phyloP scores from a whole-genome alignment of 1,139 yeast species.

The Suhomyces bribrorum region DNA sequence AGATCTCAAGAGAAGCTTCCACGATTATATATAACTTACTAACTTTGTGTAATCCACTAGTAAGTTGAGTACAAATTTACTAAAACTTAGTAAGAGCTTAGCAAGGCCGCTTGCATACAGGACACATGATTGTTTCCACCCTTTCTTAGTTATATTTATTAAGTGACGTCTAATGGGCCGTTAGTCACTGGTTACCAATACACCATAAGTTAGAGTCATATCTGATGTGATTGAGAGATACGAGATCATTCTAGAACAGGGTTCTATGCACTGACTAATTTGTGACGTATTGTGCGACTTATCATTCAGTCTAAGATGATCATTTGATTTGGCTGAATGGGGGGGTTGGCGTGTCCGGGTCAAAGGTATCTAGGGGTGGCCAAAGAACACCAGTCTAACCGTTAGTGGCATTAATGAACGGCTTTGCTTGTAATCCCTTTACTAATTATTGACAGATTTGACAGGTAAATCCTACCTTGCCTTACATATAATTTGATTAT shows the following conservation, averaged over 20 bases:
- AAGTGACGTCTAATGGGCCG: background rate
- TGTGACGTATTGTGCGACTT: no score
- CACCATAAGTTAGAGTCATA: background rate
- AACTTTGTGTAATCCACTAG: constrained; percentile 1
- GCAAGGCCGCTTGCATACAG: background rate
- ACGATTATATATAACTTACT: background rate
- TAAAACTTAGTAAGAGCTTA: constrained; percentile 1
- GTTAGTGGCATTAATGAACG: no score
- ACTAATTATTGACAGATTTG: no score
- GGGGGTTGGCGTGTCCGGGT: no score
- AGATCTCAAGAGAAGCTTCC: constrained; percentile 2
- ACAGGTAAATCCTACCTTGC: no score
- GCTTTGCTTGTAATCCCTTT: no score
- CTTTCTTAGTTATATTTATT: background rate
- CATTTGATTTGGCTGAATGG: no score
- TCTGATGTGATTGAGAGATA: background rate
- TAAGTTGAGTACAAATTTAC: background rate
- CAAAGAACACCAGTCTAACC: no score
- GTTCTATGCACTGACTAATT: background rate
- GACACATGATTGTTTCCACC: background rate
- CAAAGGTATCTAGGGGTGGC: no score
- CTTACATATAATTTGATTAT: no score
- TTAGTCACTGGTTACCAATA: background rate
- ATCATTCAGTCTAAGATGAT: no score
- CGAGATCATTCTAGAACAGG: background rate